phyloP scores from a whole-genome alignment of 2,329 filamentous ascomycete genomes.

The Curvularia eragrostidis region DNA sequence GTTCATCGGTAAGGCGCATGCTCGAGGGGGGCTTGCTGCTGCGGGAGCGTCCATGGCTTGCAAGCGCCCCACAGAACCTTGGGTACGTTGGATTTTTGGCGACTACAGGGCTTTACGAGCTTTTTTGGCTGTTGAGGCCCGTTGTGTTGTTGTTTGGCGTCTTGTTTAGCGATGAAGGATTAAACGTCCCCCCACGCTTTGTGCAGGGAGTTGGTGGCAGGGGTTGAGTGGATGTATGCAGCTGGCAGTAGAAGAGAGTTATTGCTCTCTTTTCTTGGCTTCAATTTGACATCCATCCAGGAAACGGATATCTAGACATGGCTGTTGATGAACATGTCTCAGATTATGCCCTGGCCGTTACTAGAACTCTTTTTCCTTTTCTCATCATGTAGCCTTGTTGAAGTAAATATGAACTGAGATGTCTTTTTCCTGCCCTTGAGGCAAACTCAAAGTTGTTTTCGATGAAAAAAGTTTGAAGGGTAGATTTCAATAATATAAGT shows the following conservation, averaged over 20 bases:
- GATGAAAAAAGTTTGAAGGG: too few relatives aligned
- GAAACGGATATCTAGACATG: background rate
- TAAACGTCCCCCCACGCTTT: background rate
- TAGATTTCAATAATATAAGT: too few relatives aligned
- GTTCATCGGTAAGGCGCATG: slow-evolving; percentile 1
- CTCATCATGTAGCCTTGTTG: background rate
- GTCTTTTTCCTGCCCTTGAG: background rate
- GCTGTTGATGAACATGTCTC: background rate
- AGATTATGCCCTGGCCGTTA: background rate
- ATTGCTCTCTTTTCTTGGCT: background rate
- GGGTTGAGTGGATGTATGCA: background rate
- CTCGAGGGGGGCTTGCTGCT: background rate
- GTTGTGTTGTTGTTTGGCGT: background rate
- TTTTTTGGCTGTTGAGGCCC: background rate
- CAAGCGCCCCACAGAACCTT: background rate
- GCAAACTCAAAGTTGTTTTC: too few relatives aligned
- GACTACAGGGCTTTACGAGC: background rate
- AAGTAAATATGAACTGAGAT: background rate
- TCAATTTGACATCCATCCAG: background rate
- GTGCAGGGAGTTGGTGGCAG: background rate
- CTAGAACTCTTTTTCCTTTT: background rate
- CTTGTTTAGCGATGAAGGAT: background rate
- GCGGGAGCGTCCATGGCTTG: background rate
- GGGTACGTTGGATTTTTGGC: too few relatives aligned
- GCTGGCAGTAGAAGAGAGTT: background rate